Evolutionary conservation across 2,329 filamentous ascomycete genomes (phyloP), one percentile per base, ranked within the genome.

Genomic region (Diaporthe citriasiana): DNA sequence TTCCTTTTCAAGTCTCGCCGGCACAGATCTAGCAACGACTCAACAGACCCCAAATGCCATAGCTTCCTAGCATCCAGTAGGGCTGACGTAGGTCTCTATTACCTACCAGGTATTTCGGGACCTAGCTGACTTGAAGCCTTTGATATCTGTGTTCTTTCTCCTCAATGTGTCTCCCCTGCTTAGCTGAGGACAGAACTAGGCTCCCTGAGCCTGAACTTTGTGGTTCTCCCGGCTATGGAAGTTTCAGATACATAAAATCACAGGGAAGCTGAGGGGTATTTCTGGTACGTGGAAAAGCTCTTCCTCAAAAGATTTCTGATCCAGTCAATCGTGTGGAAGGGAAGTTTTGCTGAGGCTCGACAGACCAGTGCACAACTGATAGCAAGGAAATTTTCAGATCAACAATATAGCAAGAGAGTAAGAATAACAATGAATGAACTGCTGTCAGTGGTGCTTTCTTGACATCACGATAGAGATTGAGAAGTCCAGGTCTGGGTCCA

Each of bases 371-470:
- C 25, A 45, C 56, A 53, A 55, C 38, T 71, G 38, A 17, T 38
- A 53, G 17, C 33, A 45, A 40, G n/a, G 51, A 47, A n/a, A 15
- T 30, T 33, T 42, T 38, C 15, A 47, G 22, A 40, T 68, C 73
- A 72, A 75, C 9, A 57, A 73, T 74, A 72, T 51, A 69, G 35
- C 6, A 59, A 51, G 53, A 30, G 12, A n/a, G 30, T 40, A 53
- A 35, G n/a, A 38, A 50, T 22, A 56, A 40, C 15, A 13, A 66
- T 15, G 27, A 30, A n/a, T 45, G 56, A 25, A 57, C 45, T 70
- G 13, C 47, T 45, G 35, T 51, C 42, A 47, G 33, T 40, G 9
- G 51, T 4, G 30, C 30, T 63, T 27, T 40, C 33, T 69, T 50
- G 40, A 50, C 63, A 25, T 74, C 59, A 51, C 35, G 19, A 47